Base-by-base conservation (phyloP, 371 early-diverging fungal species). In the Coemansia sp. region DNA sequence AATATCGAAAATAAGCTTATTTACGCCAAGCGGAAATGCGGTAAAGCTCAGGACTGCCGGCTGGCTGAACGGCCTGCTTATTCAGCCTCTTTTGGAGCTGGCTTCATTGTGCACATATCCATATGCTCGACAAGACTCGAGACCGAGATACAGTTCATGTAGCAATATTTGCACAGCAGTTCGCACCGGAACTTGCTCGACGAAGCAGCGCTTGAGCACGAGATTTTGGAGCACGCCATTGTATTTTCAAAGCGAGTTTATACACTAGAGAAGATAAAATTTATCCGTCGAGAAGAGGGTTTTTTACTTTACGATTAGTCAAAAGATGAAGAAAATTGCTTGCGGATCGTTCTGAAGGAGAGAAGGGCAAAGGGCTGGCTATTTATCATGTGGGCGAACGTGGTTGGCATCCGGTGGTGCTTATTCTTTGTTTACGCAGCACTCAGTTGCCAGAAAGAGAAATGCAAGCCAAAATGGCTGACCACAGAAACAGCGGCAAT, bases 211-310 rank as follows among this genome's bases (percentile, higher is more conserved):
- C 64, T 52, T 37, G 64, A 18, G 64, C 65, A 53, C 31, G 66
- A 66, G 40, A 66, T 63, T n/a, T 39, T 16, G 5, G 66, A 66
- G 54, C 66, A 66, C n/a, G 66, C 66, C 66, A 66, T 66, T 22
- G 37, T 50, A 16, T 31, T 39, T 37, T 27, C 16, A 45, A 45
- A 45, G 45, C 6, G 45, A 45, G 45, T 45, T n/a, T 45, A 11
- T 13, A n/a, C 45, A 6, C 16, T 45, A 18, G 50, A 50, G 50
- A 22, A 50, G 18, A 50, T 50, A 16, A 50, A 18, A 21, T 10
- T 1, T 50, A 21, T 10, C 50, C 18, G 50, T 50, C 21, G 22
- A 50, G 50, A 50, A 50, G 50, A 50, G n/a, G 50, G 18, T 50
- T 10, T 14, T 18, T 50, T 18, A 6, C 10, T n/a, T 21, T 50